These are phyloP conservation scores for Meripilus lineatus DNA, from an alignment of 1,284 basidiomycete species.

Conservation along the genomic window DNA sequence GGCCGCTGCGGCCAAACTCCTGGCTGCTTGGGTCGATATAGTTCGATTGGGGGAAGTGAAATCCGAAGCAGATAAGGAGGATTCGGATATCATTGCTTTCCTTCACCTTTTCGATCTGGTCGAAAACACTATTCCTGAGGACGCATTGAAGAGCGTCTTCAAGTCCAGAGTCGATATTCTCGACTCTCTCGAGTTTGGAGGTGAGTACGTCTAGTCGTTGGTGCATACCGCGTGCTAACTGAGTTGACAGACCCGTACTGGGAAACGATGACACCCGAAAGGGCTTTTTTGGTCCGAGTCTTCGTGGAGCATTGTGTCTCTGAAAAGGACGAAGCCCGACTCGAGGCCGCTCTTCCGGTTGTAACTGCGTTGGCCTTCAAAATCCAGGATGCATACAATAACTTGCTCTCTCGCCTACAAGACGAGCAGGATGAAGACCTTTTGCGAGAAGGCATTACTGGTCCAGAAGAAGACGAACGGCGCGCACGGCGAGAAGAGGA, in stretches of 20 bases:
- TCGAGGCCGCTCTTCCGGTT: slow-evolving; percentile 81
- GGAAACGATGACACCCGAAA: slow-evolving; percentile 74
- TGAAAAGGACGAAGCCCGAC: slow-evolving; percentile 57
- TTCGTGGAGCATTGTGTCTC: slow-evolving; percentile 79
- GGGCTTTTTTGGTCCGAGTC: slow-evolving; percentile 79
- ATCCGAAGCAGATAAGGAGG: slow-evolving; percentile 23
- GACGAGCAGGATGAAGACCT: slow-evolving; percentile 37
- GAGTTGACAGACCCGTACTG: slow-evolving; percentile 65
- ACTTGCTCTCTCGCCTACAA: slow-evolving; percentile 48
- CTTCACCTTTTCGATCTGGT: slow-evolving; percentile 61
- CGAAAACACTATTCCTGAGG: slow-evolving; percentile 44
- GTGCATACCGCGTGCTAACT: not conserved
- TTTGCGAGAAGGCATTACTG: slow-evolving; percentile 28
- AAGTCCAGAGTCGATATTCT: slow-evolving; percentile 55
- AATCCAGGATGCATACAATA: slow-evolving; percentile 79
- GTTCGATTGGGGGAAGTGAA: slow-evolving; percentile 33
- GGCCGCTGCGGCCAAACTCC: slow-evolving; percentile 72
- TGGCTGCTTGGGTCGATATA: slow-evolving; percentile 75
- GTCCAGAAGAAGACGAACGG: slow-evolving; percentile 41
- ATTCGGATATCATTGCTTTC: slow-evolving; percentile 46
- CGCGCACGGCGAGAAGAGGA: slow-evolving; percentile 47
- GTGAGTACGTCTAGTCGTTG: slow-evolving; percentile 37
- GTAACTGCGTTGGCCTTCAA: slow-evolving; percentile 87
- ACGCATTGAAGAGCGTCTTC: slow-evolving; percentile 63
- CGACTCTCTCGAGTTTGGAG: slow-evolving; percentile 68